Conservation (phyloP, 1,284 basidiomycete species). For the Abortiporus biennis region DNA sequence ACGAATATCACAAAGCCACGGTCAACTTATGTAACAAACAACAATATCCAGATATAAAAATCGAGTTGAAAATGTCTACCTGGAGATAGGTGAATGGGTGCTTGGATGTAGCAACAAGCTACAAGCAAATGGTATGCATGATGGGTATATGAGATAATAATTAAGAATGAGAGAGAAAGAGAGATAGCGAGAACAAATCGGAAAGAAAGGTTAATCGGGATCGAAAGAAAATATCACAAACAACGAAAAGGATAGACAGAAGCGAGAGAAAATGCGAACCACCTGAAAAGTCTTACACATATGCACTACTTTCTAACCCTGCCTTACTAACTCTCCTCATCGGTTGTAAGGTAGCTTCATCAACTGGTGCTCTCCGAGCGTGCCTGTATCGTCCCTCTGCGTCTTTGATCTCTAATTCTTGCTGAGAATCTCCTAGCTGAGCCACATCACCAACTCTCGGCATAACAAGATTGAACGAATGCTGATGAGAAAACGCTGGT, state of each 20-base stretch:
- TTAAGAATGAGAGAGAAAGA: no score
- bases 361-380: constrained; percentile 76
- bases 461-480: constrained; percentile 22
- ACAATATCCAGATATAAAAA: no score
- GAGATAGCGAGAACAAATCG: no score
- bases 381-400: constrained; percentile 78
- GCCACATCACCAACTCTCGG: constrained; percentile 26
- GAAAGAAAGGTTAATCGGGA: no score
- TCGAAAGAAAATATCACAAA: no score
- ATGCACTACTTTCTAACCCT: constrained; percentile 64
- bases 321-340: constrained; percentile 85
- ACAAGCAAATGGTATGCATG: no score
- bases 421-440: constrained; percentile 52
- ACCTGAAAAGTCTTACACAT: constrained; percentile 16
- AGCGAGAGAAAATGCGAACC: not conserved
- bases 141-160: no score
- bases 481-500: constrained; percentile 39
- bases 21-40: no score
- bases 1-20: no score
- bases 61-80: no score
- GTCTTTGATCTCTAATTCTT: constrained; percentile 84
- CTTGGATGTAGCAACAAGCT: no score
- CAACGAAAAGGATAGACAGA: not conserved
- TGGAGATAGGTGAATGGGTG: no score
- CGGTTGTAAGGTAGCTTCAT: constrained; percentile 82